Conservation (phyloP, 1,139 yeast genomes). For the Pneumocystis murina region DNA sequence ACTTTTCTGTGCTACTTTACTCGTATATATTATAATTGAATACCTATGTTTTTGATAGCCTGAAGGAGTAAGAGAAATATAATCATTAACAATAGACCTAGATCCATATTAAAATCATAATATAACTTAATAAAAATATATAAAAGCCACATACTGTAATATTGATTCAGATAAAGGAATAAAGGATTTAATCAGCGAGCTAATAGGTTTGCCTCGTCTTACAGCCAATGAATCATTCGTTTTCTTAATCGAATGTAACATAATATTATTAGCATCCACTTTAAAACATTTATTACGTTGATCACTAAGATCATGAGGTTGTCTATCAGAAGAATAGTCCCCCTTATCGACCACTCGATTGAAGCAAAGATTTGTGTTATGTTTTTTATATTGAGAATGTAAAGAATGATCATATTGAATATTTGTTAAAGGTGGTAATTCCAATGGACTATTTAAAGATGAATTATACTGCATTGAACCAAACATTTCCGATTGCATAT, state of each 20-base stretch:
- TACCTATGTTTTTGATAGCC: not conserved
- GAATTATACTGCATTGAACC: not conserved
- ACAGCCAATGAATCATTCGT: not conserved
- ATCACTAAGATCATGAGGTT: not conserved
- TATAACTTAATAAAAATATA: not conserved
- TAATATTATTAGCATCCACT: not conserved
- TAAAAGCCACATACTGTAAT: not conserved
- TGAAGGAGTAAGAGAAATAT: not conserved
- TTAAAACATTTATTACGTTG: not conserved
- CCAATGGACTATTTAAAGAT: not conserved
- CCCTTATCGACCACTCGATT: not conserved
- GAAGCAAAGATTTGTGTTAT: not conserved
- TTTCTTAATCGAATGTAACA: not conserved
- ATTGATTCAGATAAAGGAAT: not conserved
- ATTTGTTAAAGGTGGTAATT: not conserved
- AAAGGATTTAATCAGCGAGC: not conserved
- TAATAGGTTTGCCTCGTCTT: not conserved
- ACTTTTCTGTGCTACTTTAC: slow-evolving; percentile 1
- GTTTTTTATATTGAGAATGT: not conserved
- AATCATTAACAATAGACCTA: not conserved
- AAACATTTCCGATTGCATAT: not conserved
- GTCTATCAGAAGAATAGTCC: not conserved
- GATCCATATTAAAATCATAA: not conserved
- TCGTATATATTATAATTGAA: not conserved
- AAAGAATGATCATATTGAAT: not conserved